Base-by-base conservation (phyloP, 768 basidiomycete species). In the Kwoniella pini region DNA sequence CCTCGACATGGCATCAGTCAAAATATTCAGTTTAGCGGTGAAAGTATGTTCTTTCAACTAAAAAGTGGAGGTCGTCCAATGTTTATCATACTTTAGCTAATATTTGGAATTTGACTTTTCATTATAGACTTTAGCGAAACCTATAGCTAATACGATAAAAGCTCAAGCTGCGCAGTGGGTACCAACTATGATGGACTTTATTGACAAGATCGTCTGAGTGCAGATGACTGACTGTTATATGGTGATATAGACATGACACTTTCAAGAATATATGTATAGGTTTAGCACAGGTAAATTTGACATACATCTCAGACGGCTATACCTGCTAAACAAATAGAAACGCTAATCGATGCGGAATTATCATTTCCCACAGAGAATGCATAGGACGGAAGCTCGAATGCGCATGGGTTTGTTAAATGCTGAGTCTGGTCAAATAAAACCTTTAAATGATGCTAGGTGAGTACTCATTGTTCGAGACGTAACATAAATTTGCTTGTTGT, bases 131-230 rank as follows among this genome's bases (percentile, higher is more conserved):
- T 52, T 76, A 10, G 77, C 77, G 0, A 78, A 78, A 56, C 77
- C 77, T 2, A 75, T 78, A 64, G 71, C 77, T 4, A 76, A 64
- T 44, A 72, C 71, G 9, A 72, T 78, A 31, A 78, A 78, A 53
- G 60, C 62, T 10, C 77, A 78, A 59, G 77, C 77, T 31, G 64
- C 69, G 3, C 63, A 77, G 77, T 78, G 44, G 56, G 74, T 62
- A 6, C 10, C 12, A 2, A 26, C 24, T 21, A 7, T 9, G 4
- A 42, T 40, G 21, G 26, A 0, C n/a, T n/a, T n/a, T n/a, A n/a
- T n/a, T n/a, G n/a, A n/a, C n/a, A n/a, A n/a, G n/a, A n/a, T n/a
- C n/a, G n/a, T n/a, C n/a, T n/a, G n/a, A 22, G 46, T 28, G 10
- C 33, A 33, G 11, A 1, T 24, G 30, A 53, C 48, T 62, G 52